A percentile compares a stretch with the other conserved stretches of the same genome.
Conservation (phyloP, 2,329 filamentous ascomycete species). For the Ophiosphaerella korrae region DNA sequence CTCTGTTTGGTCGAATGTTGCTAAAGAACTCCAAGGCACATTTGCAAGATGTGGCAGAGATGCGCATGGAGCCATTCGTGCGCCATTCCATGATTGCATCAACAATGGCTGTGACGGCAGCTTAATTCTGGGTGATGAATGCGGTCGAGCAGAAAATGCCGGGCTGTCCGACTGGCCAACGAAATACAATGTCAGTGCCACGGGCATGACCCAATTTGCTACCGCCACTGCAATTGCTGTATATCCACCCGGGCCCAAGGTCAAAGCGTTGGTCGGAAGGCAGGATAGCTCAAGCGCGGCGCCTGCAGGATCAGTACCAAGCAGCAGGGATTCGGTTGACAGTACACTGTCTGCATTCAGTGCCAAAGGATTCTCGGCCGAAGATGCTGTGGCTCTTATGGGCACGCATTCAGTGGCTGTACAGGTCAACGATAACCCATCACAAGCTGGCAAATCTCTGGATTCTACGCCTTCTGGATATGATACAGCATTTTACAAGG, state of each 20-base stretch:
- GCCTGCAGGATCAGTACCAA: conserved; percentile 16
- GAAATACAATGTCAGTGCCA: conserved; percentile 42
- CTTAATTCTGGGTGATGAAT: conserved; percentile 32
- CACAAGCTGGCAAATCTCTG: conserved; percentile 25
- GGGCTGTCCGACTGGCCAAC: conserved; percentile 50
- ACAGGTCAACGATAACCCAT: conserved; percentile 32
- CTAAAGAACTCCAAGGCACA: conserved; percentile 17
- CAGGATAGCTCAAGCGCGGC: conserved; percentile 23
- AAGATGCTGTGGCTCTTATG: conserved; percentile 41
- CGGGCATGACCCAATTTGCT: conserved; percentile 38
- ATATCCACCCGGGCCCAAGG: conserved; percentile 29
- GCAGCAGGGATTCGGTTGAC: conserved; percentile 18
- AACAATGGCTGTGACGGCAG: conserved; percentile 35
- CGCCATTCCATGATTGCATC: conserved; percentile 37
- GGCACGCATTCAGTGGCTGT: conserved; percentile 38
- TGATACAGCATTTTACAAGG: conserved; percentile 36
- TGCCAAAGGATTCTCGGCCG: conserved; percentile 32
- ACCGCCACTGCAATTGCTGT: conserved; percentile 26
- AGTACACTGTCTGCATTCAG: conserved; percentile 29
- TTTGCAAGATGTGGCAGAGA: conserved; percentile 25
- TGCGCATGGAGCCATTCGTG: conserved; percentile 29
- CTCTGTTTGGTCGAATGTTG: conserved; percentile 22
- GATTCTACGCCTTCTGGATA: conserved; percentile 37
- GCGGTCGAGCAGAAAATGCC: conserved; percentile 44
- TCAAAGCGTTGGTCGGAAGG: conserved; percentile 27